Evolutionary conservation across 768 basidiomycete genomes (phyloP).

Genomic region (Boletus huronensis): DNA sequence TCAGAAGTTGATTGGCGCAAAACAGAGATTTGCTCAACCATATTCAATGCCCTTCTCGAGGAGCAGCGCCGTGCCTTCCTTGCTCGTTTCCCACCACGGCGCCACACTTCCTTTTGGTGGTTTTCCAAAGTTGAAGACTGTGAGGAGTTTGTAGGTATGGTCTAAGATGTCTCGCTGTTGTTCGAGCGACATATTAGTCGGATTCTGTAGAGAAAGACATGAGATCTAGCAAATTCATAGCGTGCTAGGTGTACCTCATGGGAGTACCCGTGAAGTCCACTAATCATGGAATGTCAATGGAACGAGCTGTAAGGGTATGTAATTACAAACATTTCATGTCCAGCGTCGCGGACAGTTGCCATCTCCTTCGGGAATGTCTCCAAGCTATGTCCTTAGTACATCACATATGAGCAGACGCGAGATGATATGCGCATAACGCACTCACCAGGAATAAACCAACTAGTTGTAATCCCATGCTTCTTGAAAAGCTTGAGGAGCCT

Average conservation of each 20-base stretch:
- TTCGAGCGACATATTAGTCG: constrained; percentile 51
- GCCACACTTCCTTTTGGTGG: constrained; percentile 65
- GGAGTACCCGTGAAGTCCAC: constrained; percentile 67
- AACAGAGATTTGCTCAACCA: constrained; percentile 37
- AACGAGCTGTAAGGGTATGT: not conserved
- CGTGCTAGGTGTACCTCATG: constrained; percentile 46
- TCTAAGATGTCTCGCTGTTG: constrained; percentile 73
- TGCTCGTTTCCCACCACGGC: constrained; percentile 79
- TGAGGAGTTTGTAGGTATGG: constrained; percentile 60
- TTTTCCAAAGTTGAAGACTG: constrained; percentile 58
- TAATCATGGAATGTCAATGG: constrained; percentile 18
- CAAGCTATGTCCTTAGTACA: constrained; percentile 55
- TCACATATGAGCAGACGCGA: not conserved
- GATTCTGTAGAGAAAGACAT: constrained; percentile 42
- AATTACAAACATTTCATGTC: constrained; percentile 59
- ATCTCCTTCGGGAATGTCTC: constrained; percentile 73
- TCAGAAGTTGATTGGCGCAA: constrained; percentile 3
- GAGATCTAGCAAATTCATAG: not conserved
- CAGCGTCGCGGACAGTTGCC: constrained; percentile 65
- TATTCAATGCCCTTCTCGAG: constrained; percentile 75
- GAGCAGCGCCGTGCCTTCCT: constrained; percentile 59
- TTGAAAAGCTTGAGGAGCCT: constrained; percentile 68
- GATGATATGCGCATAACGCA: not conserved
- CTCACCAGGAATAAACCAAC: constrained; percentile 73
- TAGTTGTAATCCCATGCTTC: constrained; percentile 65